Base-by-base conservation (phyloP, 768 basidiomycete species). In the Lactarius trivialis region DNA sequence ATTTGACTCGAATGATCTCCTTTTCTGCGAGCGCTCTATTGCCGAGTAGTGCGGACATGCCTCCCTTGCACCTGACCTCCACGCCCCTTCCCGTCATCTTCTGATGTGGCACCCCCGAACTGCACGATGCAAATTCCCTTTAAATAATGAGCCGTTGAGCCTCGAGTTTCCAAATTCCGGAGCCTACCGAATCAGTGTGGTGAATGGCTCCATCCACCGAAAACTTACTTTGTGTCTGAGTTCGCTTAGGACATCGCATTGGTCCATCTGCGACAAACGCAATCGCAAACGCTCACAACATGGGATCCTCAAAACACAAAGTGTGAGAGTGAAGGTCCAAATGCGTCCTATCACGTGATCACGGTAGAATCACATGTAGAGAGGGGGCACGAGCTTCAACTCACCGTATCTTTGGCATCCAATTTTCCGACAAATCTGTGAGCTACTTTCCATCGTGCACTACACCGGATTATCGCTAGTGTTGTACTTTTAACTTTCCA, bases 11-110 rank as follows among this genome's bases (percentile, higher is more conserved):
- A 61, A 60, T 37, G 24, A 51, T 56, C 58, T 64, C 58, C 61
- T 59, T 63, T 59, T 63, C 62, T 54, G 57, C 53, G n/a, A 26
- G 53, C 63, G 63, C 54, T 60, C 39, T 64, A 64, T 64, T 34
- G 54, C 58, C 63, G 63, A 53, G 54, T 33, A 41, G 39, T 59
- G 37, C 54, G 48, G 49, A 60, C 63, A 64, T 56, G 63, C 63
- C 59, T 64, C 63, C 37, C 53, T 58, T 37, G 62, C 62, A 64
- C 63, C 63, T 64, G 63, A 64, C 63, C 48, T 21, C 63, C 63
- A 64, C 63, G 57, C 58, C 62, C 56, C 62, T 43, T 64, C 55
- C 53, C 43, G 56, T 49, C 45, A 49, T 55, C 54, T 55, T 60
- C 54, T 64, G 63, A 64, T 64, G 58, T 56, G 48, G 58, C 57